phyloP scores from a whole-genome alignment of 495 filamentous ascomycete genomes.

The Polyplosphaeria fusca region DNA sequence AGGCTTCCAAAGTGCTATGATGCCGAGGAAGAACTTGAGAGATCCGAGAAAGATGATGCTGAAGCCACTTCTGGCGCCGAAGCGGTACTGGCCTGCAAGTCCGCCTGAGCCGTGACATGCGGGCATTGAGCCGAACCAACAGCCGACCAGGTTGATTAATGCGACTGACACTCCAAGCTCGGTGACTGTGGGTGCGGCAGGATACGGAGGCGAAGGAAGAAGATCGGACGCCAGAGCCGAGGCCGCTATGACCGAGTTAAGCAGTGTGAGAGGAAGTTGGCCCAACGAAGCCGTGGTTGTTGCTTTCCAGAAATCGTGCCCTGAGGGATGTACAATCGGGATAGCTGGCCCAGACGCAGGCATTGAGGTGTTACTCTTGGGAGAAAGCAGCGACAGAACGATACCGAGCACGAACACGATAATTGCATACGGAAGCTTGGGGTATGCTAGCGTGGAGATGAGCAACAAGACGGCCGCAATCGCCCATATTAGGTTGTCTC shows the following conservation, averaged over 20 bases:
- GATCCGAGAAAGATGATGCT: constrained; percentile 75
- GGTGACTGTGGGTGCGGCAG: constrained; percentile 61
- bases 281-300: constrained; percentile 50
- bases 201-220: constrained; percentile 56
- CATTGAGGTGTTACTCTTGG: not conserved
- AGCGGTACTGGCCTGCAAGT: constrained; percentile 82
- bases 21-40: constrained; percentile 70
- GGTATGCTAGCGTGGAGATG: constrained; percentile 56
- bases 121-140: constrained; percentile 93
- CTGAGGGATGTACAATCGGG: constrained; percentile 27
- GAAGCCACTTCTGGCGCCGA: constrained; percentile 82
- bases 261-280: constrained; percentile 82
- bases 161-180: constrained; percentile 76
- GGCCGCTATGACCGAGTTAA: constrained; percentile 89
- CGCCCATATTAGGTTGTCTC: constrained; percentile 73
- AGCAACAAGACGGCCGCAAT: constrained; percentile 67
- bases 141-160: constrained; percentile 75
- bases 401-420: constrained; percentile 61
- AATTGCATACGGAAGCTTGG: constrained; percentile 71
- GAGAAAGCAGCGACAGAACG: constrained; percentile 25
- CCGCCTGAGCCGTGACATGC: constrained; percentile 93
- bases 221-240: constrained; percentile 70
- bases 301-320: constrained; percentile 21
- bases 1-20: constrained; percentile 50
- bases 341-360: constrained; percentile 10